These are phyloP conservation scores for Arabidopsis arenosa DNA, from an alignment of 345 rosid species.

Conservation along the genomic window DNA sequence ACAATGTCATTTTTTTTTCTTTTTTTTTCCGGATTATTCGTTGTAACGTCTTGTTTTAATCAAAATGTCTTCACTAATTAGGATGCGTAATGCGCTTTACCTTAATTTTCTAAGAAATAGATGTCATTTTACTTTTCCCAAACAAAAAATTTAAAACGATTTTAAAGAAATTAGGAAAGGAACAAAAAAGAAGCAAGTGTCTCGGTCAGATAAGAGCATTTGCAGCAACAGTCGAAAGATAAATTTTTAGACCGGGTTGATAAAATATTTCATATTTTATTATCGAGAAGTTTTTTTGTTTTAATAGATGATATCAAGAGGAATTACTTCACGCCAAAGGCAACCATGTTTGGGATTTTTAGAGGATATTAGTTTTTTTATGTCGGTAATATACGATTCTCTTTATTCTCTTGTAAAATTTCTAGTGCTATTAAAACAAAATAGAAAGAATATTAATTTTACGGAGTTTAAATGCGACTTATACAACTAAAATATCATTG, in stretches of 20 bases:
- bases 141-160: not conserved
- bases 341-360: not conserved
- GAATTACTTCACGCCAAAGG: not conserved
- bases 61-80: not conserved
- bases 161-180: not conserved
- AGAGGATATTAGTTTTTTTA: no score
- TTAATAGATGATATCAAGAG: no score
- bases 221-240: not conserved
- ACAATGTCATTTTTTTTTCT: not conserved
- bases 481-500: no score
- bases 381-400: not conserved
- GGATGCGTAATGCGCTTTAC: slow-evolving; percentile 21
- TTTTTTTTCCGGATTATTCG: not conserved
- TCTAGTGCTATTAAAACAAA: no score
- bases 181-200: not conserved
- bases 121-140: not conserved
- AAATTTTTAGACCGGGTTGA: not conserved
- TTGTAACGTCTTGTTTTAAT: slow-evolving; percentile 5
- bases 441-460: no score
- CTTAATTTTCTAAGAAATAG: not conserved
- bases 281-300: not conserved
- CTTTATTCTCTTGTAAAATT: not conserved
- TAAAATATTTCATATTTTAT: not conserved
- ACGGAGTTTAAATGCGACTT: no score
- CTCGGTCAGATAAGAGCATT: not conserved